Evolutionary conservation across 192 early-diverging fungal genomes (phyloP).

Genomic region (Coemansia sp.): DNA sequence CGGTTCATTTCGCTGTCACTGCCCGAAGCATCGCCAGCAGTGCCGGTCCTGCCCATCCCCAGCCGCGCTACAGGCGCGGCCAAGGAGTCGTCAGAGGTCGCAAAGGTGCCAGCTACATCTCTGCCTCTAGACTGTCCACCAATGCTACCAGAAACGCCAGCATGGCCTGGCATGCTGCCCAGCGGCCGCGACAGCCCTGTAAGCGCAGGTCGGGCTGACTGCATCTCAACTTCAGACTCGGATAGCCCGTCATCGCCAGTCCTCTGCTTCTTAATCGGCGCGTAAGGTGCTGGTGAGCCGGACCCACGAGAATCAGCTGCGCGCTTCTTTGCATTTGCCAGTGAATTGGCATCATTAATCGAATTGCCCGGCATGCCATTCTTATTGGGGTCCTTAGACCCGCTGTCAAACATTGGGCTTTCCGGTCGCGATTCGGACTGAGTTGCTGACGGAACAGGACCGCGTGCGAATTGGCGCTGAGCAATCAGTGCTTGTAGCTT

Average conservation of each 20-base stretch:
- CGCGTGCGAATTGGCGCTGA: slow-evolving; percentile 35
- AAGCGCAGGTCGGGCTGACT: background rate
- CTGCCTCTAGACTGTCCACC: background rate
- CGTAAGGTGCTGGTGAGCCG: slow-evolving; percentile 28
- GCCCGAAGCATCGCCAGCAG: slow-evolving; percentile 17
- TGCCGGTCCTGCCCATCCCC: slow-evolving; percentile 22
- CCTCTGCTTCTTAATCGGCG: slow-evolving; percentile 13
- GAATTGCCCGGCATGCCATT: background rate
- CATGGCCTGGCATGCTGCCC: slow-evolving; percentile 11
- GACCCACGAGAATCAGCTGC: slow-evolving; percentile 21
- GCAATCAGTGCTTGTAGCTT: slow-evolving; percentile 46
- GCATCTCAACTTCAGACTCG: slow-evolving; percentile 15
- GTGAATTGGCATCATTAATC: background rate
- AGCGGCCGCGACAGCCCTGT: slow-evolving; percentile 15
- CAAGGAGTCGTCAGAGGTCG: slow-evolving; percentile 6
- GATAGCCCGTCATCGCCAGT: slow-evolving; percentile 9
- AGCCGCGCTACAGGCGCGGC: slow-evolving; percentile 7
- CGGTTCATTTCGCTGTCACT: slow-evolving; percentile 6
- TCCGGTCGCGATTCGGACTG: slow-evolving; percentile 28
- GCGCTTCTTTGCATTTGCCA: slow-evolving; percentile 25
- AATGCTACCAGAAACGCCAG: background rate
- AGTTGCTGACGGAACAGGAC: background rate
- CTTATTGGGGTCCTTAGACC: slow-evolving; percentile 18
- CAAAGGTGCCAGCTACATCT: slow-evolving; percentile 5
- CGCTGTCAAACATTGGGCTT: slow-evolving; percentile 25